A percentile compares a stretch with the other conserved stretches of the same genome.
These are phyloP conservation scores for Hondaea fermentalgiana DNA, from an alignment of 108 stramenopile genomes.

Conservation along the genomic window DNA sequence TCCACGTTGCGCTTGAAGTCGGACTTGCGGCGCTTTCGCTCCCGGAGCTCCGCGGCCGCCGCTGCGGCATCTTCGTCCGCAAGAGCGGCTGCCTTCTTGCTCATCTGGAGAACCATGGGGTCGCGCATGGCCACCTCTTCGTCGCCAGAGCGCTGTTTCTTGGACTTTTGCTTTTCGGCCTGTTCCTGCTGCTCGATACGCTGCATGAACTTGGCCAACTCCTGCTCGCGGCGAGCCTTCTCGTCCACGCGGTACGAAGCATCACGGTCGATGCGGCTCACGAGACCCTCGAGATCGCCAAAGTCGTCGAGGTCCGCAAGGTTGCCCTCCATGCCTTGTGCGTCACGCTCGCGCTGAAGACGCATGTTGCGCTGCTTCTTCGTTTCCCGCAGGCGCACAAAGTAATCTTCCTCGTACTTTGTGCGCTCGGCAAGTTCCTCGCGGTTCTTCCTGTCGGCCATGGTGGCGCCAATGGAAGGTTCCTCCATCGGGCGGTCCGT, in stretches of 20 bases:
- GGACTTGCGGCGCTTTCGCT: neutral
- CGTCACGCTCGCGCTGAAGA: neutral
- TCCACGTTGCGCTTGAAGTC: neutral
- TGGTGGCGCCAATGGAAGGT: neutral
- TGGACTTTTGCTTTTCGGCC: neutral
- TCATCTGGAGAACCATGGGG: neutral
- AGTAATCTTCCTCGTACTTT: constrained; percentile 14
- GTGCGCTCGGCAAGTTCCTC: neutral
- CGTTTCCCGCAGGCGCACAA: constrained; percentile 1
- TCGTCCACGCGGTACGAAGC: neutral
- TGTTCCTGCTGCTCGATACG: neutral
- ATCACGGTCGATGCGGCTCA: neutral
- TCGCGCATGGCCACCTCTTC: neutral
- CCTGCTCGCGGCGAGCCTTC: constrained; percentile 15
- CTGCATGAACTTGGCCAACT: neutral
- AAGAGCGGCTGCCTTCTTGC: neutral
- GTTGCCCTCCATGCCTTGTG: neutral
- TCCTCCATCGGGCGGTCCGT: constrained; percentile 18
- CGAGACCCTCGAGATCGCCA: constrained; percentile 10
- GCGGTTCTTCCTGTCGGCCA: neutral
- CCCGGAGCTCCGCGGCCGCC: neutral
- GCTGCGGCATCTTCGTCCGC: neutral
- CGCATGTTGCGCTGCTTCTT: constrained; percentile 20
- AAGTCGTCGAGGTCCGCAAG: constrained; percentile 1
- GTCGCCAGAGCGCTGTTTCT: neutral